phyloP scores from a whole-genome alignment of 164 flowering plant species.

The Stephania yunnanensis region DNA sequence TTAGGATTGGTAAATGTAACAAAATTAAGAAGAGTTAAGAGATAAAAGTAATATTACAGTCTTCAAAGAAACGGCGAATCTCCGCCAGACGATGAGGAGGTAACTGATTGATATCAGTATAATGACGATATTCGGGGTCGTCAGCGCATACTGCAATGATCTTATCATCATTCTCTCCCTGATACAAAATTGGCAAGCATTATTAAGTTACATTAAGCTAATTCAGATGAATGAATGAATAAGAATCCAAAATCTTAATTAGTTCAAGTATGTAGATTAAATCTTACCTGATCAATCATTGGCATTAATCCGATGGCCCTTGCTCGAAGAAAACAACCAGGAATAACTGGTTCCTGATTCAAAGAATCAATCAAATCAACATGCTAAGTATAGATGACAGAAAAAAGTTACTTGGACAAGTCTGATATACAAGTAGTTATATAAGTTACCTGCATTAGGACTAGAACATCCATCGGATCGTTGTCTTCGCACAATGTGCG shows the following conservation, averaged over 20 bases:
- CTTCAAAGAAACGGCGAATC: constrained; percentile 72
- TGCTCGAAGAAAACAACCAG: constrained; percentile 66
- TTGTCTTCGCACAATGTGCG: constrained; percentile 71
- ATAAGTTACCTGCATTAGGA: constrained; percentile 61
- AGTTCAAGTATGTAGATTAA: background rate
- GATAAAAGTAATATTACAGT: constrained; percentile 35
- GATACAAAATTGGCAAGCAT: background rate
- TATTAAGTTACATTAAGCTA: background rate
- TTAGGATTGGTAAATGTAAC: background rate
- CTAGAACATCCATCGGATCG: constrained; percentile 67
- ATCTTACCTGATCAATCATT: constrained; percentile 47
- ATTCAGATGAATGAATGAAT: background rate
- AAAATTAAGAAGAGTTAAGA: background rate
- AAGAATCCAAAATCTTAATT: background rate
- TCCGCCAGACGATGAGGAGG: constrained; percentile 67
- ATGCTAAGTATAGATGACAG: too few species aligned
- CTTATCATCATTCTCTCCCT: constrained; percentile 81
- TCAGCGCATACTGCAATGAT: constrained; percentile 78
- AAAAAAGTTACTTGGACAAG: too few species aligned
- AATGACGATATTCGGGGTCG: constrained; percentile 68
- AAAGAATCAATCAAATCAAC: background rate
- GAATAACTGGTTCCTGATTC: constrained; percentile 58
- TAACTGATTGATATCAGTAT: constrained; percentile 51
- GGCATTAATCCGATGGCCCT: constrained; percentile 70
- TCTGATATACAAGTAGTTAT: background rate